Conservation (phyloP, 768 basidiomycete genomes). For the Scleroderma citrinum region DNA sequence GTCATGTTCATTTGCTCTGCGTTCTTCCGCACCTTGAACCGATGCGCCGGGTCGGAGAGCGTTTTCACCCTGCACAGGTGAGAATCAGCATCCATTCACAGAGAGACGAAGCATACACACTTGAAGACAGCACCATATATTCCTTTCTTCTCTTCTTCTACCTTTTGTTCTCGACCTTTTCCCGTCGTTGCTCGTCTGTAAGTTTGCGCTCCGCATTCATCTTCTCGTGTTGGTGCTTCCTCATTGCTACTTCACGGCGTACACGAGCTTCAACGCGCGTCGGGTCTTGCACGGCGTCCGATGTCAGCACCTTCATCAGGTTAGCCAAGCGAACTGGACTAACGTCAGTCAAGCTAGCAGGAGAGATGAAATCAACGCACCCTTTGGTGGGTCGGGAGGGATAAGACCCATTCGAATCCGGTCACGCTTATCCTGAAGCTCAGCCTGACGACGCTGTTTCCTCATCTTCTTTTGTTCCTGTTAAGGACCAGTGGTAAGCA, state of each 20-base stretch:
- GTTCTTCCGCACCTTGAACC: constrained; percentile 95
- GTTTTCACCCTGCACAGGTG: constrained; percentile 62
- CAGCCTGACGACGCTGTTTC: constrained; percentile 79
- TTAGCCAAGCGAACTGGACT: constrained; percentile 82
- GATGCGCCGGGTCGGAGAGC: constrained; percentile 86
- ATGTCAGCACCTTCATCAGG: constrained; percentile 95
- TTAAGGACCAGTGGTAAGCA: constrained; percentile 1
- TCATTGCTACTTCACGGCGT: constrained; percentile 84
- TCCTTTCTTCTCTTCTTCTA: constrained; percentile 82
- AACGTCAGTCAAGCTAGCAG: not conserved
- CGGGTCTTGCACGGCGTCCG: constrained; percentile 95
- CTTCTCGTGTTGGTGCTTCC: constrained; percentile 87
- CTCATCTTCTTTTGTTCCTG: constrained; percentile 96
- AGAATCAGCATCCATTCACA: not conserved
- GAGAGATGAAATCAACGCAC: constrained; percentile 30
- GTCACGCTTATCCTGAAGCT: constrained; percentile 91
- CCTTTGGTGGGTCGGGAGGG: constrained; percentile 94
- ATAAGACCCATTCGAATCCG: constrained; percentile 92
- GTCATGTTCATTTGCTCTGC: constrained; percentile 87
- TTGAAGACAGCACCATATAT: constrained; percentile 85
- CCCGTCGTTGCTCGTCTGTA: constrained; percentile 81
- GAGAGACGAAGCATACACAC: constrained; percentile 39
- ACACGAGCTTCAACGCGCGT: constrained; percentile 97
- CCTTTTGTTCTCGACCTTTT: constrained; percentile 84
- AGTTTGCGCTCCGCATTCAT: constrained; percentile 91